Evolutionary conservation across 176 grass and related monocot genomes (phyloP).

Genomic region (Poa pratensis): DNA sequence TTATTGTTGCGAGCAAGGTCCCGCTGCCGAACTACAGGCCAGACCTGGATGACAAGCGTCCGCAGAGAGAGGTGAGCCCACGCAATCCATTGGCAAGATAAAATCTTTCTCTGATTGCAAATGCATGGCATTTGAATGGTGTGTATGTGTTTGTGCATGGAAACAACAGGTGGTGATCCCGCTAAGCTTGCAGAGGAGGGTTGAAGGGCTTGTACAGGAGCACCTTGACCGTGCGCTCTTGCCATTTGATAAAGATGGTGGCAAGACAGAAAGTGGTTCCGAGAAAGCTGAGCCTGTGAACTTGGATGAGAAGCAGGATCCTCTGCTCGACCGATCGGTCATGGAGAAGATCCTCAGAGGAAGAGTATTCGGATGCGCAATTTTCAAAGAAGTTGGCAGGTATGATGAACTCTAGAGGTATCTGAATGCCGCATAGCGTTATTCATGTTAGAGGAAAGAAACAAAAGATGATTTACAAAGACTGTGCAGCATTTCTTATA

Average conservation of each 20-base stretch:
- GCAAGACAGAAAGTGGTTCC: slow-evolving; percentile 34
- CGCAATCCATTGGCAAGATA: neutral
- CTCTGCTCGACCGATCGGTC: slow-evolving; percentile 68
- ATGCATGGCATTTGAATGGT: slow-evolving; percentile 33
- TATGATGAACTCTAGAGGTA: slow-evolving; percentile 25
- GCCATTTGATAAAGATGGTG: slow-evolving; percentile 45
- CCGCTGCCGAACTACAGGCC: slow-evolving; percentile 91
- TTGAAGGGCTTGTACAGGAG: slow-evolving; percentile 83
- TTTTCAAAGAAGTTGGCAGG: slow-evolving; percentile 96
- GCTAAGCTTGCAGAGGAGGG: slow-evolving; percentile 93
- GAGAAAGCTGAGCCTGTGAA: slow-evolving; percentile 48
- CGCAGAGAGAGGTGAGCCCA: slow-evolving; percentile 76
- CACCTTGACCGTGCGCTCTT: slow-evolving; percentile 74
- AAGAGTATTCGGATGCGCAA: slow-evolving; percentile 89
- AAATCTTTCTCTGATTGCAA: slow-evolving; percentile 10
- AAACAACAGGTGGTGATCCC: slow-evolving; percentile 83
- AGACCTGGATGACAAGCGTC: slow-evolving; percentile 89
- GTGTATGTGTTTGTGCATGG: slow-evolving; percentile 55
- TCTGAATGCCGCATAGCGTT: slow-evolving; percentile 19
- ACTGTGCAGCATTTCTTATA: neutral
- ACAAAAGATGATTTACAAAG: slow-evolving; percentile 9
- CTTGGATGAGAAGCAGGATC: slow-evolving; percentile 67
- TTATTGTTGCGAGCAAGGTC: slow-evolving; percentile 95
- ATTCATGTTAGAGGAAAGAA: slow-evolving; percentile 26
- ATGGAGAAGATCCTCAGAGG: slow-evolving; percentile 96